A percentile compares a stretch with the other conserved stretches of the same genome.
phyloP scores from a whole-genome alignment of 202 grass and related monocot genomes.

The Schoenoplectus tabernaemontani region DNA sequence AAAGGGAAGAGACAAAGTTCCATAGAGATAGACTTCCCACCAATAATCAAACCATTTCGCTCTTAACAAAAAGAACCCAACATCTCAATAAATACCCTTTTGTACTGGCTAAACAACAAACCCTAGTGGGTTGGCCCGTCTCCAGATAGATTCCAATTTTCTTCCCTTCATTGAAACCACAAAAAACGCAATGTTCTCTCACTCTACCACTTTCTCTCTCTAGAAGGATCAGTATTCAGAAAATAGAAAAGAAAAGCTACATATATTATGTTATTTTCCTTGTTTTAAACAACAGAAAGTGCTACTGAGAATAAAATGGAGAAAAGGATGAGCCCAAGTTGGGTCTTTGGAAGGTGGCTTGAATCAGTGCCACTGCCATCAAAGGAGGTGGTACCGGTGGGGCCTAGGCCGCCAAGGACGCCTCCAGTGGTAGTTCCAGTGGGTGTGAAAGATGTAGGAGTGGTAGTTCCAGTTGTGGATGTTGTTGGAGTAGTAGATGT shows the following conservation, averaged over 20 bases:
- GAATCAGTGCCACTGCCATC: slow-evolving; percentile 30
- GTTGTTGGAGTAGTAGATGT: slow-evolving; percentile 33
- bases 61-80: not conserved
- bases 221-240: slow-evolving; percentile 9
- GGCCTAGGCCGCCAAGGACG: slow-evolving; percentile 52
- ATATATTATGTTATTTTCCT: not conserved
- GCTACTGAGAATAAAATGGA: slow-evolving; percentile 14
- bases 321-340: slow-evolving; percentile 16
- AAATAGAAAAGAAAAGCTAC: slow-evolving; percentile 22
- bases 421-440: slow-evolving; percentile 31
- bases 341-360: slow-evolving; percentile 8
- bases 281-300: slow-evolving; percentile 14
- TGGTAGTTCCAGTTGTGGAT: not conserved
- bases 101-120: slow-evolving; percentile 22
- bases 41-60: slow-evolving; percentile 22
- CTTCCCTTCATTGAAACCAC: not conserved
- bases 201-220: slow-evolving; percentile 19
- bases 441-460: slow-evolving; percentile 25
- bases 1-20: slow-evolving; percentile 9
- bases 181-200: slow-evolving; percentile 13
- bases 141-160: slow-evolving; percentile 14
- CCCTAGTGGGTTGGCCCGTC: slow-evolving; percentile 2
- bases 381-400: slow-evolving; percentile 43
- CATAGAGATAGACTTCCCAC: slow-evolving; percentile 35
- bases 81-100: slow-evolving; percentile 3